Base-by-base conservation (phyloP, 257 asterid genomes). In the Przewalskia tangutica region DNA sequence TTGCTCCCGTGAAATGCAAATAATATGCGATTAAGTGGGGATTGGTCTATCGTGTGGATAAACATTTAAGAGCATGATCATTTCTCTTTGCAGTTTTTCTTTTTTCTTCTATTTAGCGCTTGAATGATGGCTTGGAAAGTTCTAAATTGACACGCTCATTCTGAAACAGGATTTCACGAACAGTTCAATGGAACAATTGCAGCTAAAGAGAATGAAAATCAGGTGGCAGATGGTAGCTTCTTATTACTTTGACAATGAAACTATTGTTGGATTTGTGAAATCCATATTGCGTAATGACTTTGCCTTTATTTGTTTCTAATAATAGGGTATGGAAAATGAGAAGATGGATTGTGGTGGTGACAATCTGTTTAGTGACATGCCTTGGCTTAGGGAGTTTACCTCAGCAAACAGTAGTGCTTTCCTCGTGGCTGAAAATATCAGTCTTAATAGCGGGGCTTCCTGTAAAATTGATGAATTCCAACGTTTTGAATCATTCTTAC, bases 161-260 rank as follows among this genome's bases (percentile, higher is more conserved):
- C 78, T 81, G 85, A 80, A 77, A 85, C 86, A 84, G 93, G 91
- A 88, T 75, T 82, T 76, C 75, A 50, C 48, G 77, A 82, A 86
- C 91, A 84, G 85, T 84, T 86, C 62, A 89, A 94, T 85, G 94
- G 88, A 84, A 90, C 95, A 82, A 84, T 85, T 23, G 85, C 82
- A 17, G 83, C 68, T 76, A 87, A 84, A 86, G 89, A 86, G 86
- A 85, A 86, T 86, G 87, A 87, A 86, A 89, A 87, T 81, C 90
- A 81, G 92, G 92, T 93, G 97, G 99, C 94, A 91, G 90, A 88
- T 84, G 91, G 93, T 89, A 86, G 87, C 86, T 89, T 89, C 89
- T 87, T 86, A 56, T 82, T 89, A 84, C 89, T 85, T 75, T 81
- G 81, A 67, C 83, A 76, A 82, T 67, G 81, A 65, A 59, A 77